Percentiles rank a stretch among this genome's conserved stretches.
Conservation (phyloP, 108 stramenopile species). For the Phaeodactylum tricornutum region DNA sequence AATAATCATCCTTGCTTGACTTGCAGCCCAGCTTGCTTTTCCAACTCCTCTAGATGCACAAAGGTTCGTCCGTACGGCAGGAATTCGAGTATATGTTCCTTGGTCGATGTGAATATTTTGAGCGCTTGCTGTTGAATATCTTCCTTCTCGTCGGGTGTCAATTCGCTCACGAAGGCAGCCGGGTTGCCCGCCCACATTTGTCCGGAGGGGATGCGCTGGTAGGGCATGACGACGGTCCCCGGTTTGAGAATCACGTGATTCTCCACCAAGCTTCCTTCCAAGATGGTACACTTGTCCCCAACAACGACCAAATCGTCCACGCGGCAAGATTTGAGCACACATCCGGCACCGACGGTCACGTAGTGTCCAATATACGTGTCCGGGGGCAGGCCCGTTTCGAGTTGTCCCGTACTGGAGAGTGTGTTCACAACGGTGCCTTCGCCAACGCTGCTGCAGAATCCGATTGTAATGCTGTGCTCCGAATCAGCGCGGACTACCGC, state of each 20-base stretch:
- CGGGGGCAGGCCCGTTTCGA: slow-evolving; percentile 75
- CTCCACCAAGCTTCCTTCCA: slow-evolving; percentile 84
- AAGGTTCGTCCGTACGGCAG: slow-evolving; percentile 81
- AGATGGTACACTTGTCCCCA: slow-evolving; percentile 83
- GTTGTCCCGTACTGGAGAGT: slow-evolving; percentile 34
- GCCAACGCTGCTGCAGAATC: slow-evolving; percentile 71
- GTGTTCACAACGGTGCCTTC: slow-evolving; percentile 88
- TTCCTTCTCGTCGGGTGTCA: slow-evolving; percentile 65
- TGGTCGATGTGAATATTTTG: slow-evolving; percentile 51
- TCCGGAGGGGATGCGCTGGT: slow-evolving; percentile 76
- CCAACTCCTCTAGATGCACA: slow-evolving; percentile 82
- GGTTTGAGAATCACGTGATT: slow-evolving; percentile 77
- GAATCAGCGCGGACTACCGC: slow-evolving; percentile 91
- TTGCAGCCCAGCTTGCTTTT: slow-evolving; percentile 45
- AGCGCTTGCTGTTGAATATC: slow-evolving; percentile 53
- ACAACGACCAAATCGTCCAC: slow-evolving; percentile 75
- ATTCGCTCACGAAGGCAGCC: slow-evolving; percentile 58
- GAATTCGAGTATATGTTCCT: slow-evolving; percentile 84
- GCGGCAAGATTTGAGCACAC: slow-evolving; percentile 71
- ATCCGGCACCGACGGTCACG: slow-evolving; percentile 68
- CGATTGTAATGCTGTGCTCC: slow-evolving; percentile 74
- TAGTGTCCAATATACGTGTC: slow-evolving; percentile 79
- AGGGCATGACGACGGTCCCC: slow-evolving; percentile 83
- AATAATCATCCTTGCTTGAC: no score
- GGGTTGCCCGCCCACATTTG: slow-evolving; percentile 93